phyloP scores from a whole-genome alignment of 1,139 yeast species.

The Yamadazyma mexicana region DNA sequence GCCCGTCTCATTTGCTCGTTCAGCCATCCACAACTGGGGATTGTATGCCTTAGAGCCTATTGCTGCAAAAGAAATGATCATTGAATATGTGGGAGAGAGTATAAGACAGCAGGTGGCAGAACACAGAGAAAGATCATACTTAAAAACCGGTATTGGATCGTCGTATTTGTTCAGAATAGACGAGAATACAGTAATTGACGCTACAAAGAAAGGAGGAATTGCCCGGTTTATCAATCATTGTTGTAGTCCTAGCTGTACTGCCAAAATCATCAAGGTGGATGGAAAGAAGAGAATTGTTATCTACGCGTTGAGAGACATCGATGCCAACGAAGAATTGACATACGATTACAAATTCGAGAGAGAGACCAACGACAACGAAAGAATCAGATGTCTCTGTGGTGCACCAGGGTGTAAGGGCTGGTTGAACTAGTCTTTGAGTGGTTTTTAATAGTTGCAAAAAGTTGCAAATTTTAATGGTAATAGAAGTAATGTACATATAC shows the following conservation, averaged over 20 bases:
- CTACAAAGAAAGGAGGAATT: slow-evolving; percentile 95
- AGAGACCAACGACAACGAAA: slow-evolving; percentile 85
- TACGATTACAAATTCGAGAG: slow-evolving; percentile 95
- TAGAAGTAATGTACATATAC: slow-evolving; percentile 1
- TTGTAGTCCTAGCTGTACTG: slow-evolving; percentile 96
- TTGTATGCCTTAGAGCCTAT: slow-evolving; percentile 92
- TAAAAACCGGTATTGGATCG: slow-evolving; percentile 93
- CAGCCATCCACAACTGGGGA: slow-evolving; percentile 99
- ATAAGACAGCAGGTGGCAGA: slow-evolving; percentile 95
- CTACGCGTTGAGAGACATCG: slow-evolving; percentile 87
- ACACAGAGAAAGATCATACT: slow-evolving; percentile 80
- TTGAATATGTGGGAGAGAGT: slow-evolving; percentile 97
- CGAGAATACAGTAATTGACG: slow-evolving; percentile 93
- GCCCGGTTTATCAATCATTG: slow-evolving; percentile 96
- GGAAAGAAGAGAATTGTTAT: slow-evolving; percentile 94
- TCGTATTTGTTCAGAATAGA: slow-evolving; percentile 90
- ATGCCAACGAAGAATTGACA: slow-evolving; percentile 87
- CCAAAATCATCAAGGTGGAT: slow-evolving; percentile 92
- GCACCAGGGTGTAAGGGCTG: slow-evolving; percentile 93
- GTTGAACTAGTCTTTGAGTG: slow-evolving; percentile 53
- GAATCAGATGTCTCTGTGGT: slow-evolving; percentile 92
- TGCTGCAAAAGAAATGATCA: slow-evolving; percentile 93
- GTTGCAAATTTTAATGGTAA: too few species aligned
- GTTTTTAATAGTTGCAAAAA: too few species aligned
- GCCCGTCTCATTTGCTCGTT: slow-evolving; percentile 92